Base-by-base conservation (phyloP, 805 yeast genomes). In the Nakazawaea populi region DNA sequence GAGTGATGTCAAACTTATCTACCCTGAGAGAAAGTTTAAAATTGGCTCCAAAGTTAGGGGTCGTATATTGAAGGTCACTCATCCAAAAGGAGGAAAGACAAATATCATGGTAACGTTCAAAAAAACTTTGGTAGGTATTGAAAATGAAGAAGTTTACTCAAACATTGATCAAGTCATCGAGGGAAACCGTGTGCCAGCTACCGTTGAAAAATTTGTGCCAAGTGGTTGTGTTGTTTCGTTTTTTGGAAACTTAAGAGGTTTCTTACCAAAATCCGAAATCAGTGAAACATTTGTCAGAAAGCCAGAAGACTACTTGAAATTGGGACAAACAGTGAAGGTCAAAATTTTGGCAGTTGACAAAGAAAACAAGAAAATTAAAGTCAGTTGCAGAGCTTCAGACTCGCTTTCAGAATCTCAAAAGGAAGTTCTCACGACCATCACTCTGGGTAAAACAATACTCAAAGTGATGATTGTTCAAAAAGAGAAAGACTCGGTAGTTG, bases 21-120 rank as follows among this genome's bases (percentile, higher is more conserved):
- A 92, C 62, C 99, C 99, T 5, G 98, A 94, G 68, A 80, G 94
- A 72, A 89, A 89, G 61, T 92, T 85, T 75, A 88, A 87, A 67
- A 82, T 84, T 42, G 98, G 97, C 9, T 72, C 85, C 42, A 86
- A 83, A 57, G 88, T 89, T 32, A 86, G 77, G 59, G 94, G 85
- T 55, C 80, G 96, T 69, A 77, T 89, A 10, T 66, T 89, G 56
- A 74, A 68, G 48, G 74, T 78, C 27, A 69, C 75, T 42, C 58
- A 64, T 39, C 69, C 61, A 43, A 70, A 71, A 48, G 75, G 77
- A 32, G 54, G 58, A 14, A 77, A 75, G 34, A 62, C 69, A 34
- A 78, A 75, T 45, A 70, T 90, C 42, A 67, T 72, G 38, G 72
- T 89, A 27, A 87, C 98, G 1, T 67, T 91, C 59, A 90, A 90